phyloP scores from a whole-genome alignment of 768 basidiomycete genomes.

The Termitomyces sp. region DNA sequence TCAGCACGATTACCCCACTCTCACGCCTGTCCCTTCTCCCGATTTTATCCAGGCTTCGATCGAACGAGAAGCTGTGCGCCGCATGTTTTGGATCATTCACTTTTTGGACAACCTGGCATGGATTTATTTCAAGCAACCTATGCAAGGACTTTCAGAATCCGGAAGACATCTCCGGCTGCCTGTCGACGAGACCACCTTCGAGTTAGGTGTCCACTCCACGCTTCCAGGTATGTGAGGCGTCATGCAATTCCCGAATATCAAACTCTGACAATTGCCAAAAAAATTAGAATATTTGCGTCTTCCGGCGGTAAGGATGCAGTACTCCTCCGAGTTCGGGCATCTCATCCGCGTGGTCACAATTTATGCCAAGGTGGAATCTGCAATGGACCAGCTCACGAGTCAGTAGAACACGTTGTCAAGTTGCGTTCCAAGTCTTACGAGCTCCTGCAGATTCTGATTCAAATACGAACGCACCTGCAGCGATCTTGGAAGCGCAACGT shows the following conservation, averaged over 20 bases:
- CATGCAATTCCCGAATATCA: not conserved
- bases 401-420: slow-evolving; percentile 15
- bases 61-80: slow-evolving; percentile 74
- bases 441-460: slow-evolving; percentile 21
- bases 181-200: slow-evolving; percentile 79
- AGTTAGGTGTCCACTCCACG: slow-evolving; percentile 57
- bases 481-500: slow-evolving; percentile 36
- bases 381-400: slow-evolving; percentile 50
- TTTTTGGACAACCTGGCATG: slow-evolving; percentile 48
- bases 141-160: slow-evolving; percentile 30
- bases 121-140: slow-evolving; percentile 41
- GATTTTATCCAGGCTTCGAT: slow-evolving; percentile 57
- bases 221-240: slow-evolving; percentile 38
- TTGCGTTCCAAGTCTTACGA: not conserved
- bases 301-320: slow-evolving; percentile 52
- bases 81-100: slow-evolving; percentile 78
- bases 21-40: slow-evolving; percentile 53
- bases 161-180: slow-evolving; percentile 63
- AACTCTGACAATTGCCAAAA: slow-evolving; percentile 12
- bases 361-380: slow-evolving; percentile 54
- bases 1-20: slow-evolving; percentile 53
- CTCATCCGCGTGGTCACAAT: slow-evolving; percentile 65
- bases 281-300: slow-evolving; percentile 64
- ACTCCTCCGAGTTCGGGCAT: slow-evolving; percentile 72
- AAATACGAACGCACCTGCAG: slow-evolving; percentile 29